These are phyloP conservation scores for Saccharomycopsis crataegensis DNA, from an alignment of 1,139 yeast species.

Conservation along the genomic window DNA sequence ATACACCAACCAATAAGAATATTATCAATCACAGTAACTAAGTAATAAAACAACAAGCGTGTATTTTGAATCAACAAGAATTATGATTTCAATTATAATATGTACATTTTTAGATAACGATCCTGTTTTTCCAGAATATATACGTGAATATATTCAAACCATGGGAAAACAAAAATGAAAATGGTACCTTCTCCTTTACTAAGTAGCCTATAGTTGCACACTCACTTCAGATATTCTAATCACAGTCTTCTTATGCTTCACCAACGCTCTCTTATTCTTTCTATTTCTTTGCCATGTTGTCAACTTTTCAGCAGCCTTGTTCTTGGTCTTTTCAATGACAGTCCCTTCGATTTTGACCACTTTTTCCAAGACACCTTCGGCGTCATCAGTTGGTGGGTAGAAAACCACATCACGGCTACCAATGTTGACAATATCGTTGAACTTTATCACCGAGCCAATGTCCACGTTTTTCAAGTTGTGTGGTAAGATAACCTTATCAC, in stretches of 20 bases:
- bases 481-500: constrained; percentile 77
- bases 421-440: constrained; percentile 70
- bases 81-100: too few species aligned
- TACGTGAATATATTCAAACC: too few species aligned
- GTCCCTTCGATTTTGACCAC: constrained; percentile 58
- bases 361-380: constrained; percentile 36
- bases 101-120: too few species aligned
- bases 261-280: constrained; percentile 69
- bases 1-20: too few species aligned
- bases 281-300: constrained; percentile 75
- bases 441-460: constrained; percentile 70
- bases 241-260: constrained; percentile 76
- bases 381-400: constrained; percentile 30
- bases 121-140: too few species aligned
- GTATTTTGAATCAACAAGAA: too few species aligned
- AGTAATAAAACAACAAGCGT: too few species aligned
- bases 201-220: constrained; percentile 29
- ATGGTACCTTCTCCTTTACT: background rate
- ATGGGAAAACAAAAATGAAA: too few species aligned
- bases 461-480: constrained; percentile 65
- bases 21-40: too few species aligned
- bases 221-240: constrained; percentile 69
- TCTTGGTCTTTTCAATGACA: constrained; percentile 80
- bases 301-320: constrained; percentile 65
- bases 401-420: constrained; percentile 60